Conservation (phyloP, 2,329 filamentous ascomycete genomes). For the Xylaria sp. region DNA sequence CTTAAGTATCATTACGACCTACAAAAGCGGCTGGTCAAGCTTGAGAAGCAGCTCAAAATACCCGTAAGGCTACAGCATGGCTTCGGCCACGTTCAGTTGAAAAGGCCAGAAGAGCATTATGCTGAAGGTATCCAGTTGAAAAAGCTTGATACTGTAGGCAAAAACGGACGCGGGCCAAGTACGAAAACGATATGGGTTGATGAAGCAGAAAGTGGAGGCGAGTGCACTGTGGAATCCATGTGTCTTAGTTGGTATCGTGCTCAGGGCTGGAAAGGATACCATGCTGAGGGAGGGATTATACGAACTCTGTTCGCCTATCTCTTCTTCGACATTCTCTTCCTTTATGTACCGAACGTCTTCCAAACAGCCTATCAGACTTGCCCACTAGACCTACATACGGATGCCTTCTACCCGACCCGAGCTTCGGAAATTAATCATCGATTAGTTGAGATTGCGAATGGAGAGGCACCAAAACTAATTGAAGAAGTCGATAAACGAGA, state of each 20-base stretch:
- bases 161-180: slow-evolving; percentile 56
- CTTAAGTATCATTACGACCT: slow-evolving; percentile 93
- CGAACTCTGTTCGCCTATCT: slow-evolving; percentile 91
- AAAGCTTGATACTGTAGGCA: slow-evolving; percentile 59
- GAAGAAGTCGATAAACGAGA: slow-evolving; percentile 74
- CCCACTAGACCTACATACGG: slow-evolving; percentile 90
- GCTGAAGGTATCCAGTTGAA: slow-evolving; percentile 83
- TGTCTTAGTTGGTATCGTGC: slow-evolving; percentile 86
- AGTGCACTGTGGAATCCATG: slow-evolving; percentile 94
- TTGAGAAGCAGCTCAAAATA: slow-evolving; percentile 85
- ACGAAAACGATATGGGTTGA: slow-evolving; percentile 91
- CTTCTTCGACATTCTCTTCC: slow-evolving; percentile 92
- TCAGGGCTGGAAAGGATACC: slow-evolving; percentile 92
- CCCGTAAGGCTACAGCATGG: slow-evolving; percentile 90
- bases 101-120: slow-evolving; percentile 77
- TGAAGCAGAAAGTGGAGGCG: slow-evolving; percentile 71
- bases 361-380: slow-evolving; percentile 96
- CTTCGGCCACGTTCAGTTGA: slow-evolving; percentile 85
- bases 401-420: slow-evolving; percentile 88
- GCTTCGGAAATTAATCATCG: slow-evolving; percentile 89
- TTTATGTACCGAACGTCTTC: slow-evolving; percentile 95
- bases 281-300: slow-evolving; percentile 89
- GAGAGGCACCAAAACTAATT: slow-evolving; percentile 74
- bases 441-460: slow-evolving; percentile 87
- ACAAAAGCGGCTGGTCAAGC: slow-evolving; percentile 90